Conservation (phyloP, 2,329 filamentous ascomycete genomes). For the Stagonosporopsis cucurbitacearum region DNA sequence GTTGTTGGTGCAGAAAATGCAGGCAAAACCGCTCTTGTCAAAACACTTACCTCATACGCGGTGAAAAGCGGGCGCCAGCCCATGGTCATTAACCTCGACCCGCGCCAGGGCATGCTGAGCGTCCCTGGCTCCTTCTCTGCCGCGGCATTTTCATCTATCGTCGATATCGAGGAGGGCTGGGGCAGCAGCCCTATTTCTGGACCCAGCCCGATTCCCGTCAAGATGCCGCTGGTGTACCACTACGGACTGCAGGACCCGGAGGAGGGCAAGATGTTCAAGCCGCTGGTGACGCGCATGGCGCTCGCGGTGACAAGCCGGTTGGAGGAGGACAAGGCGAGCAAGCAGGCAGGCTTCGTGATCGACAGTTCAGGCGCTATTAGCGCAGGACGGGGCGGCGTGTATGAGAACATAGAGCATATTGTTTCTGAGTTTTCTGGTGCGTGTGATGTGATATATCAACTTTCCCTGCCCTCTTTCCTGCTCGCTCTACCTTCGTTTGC, state of each 20-base stretch:
- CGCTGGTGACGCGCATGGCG: slow-evolving; percentile 77
- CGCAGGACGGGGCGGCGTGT: slow-evolving; percentile 66
- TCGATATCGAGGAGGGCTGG: slow-evolving; percentile 90
- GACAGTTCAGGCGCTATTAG: slow-evolving; percentile 78
- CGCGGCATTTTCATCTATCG: slow-evolving; percentile 82
- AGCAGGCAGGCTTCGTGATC: slow-evolving; percentile 79
- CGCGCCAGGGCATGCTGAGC: slow-evolving; percentile 67
- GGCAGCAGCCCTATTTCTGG: slow-evolving; percentile 90
- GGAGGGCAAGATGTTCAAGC: slow-evolving; percentile 73
- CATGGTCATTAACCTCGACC: slow-evolving; percentile 83
- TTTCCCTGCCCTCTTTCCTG: background rate
- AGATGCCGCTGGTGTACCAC: slow-evolving; percentile 89
- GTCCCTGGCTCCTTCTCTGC: slow-evolving; percentile 80
- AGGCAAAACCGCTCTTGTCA: slow-evolving; percentile 83
- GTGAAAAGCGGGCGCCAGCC: slow-evolving; percentile 76
- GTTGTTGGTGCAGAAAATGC: slow-evolving; percentile 78
- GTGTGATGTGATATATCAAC: slow-evolving; percentile 35
- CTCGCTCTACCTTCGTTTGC: background rate
- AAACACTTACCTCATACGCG: slow-evolving; percentile 80
- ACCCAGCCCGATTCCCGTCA: slow-evolving; percentile 85
- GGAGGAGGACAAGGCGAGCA: slow-evolving; percentile 74
- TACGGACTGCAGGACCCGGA: slow-evolving; percentile 78
- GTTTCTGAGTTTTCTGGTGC: slow-evolving; percentile 70
- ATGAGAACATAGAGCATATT: slow-evolving; percentile 83
- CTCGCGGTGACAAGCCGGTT: slow-evolving; percentile 78